Base-by-base conservation (phyloP, 495 filamentous ascomycete genomes). In the Glonium stellatum region DNA sequence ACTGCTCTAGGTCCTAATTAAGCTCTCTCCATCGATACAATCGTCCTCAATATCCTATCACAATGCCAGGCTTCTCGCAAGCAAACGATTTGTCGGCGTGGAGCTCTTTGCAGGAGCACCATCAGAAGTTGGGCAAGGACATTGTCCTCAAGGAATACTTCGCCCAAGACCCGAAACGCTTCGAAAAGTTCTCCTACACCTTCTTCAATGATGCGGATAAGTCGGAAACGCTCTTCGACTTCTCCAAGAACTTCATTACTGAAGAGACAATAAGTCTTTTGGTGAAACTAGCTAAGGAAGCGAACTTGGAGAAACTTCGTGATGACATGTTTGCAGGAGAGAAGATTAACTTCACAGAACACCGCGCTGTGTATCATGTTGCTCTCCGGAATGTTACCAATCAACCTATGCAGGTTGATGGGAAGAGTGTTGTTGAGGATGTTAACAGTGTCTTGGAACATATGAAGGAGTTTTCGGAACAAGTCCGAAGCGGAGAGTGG, bases 331-430 rank as follows among this genome's bases (percentile, higher is more conserved):
- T 98, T 76, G 84, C 83, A 37, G 93, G 93, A 64, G 87, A 97
- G 71, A 90, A 92, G 81, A 97, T 98, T 80, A 98, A 98, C 82
- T 96, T 96, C 79, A 98, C 93, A 47, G 93, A 98, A 81, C 78
- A 93, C 67, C 85, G 95, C 57, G 93, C 93, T 63, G 93, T 98
- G 62, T 96, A 96, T 78, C 93, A 97, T 75, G 83, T 86, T 66
- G 95, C 95, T 46, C 77, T 98, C 70, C 87, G 93, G 71, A 98
- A 98, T 72, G 82, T 87, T 57, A 79, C 80, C 70, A 89, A 88
- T 70, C 78, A 87, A 80, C 80, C 86, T 51, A 95, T 98, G 89
- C 77, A 88, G 75, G 95, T 98, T 19, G 87, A 97, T 59, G 95
- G 95, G 56, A 81, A 92, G 77, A 92, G 92, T 71, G 95, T 98